Evolutionary conservation across 768 basidiomycete species (phyloP).

Genomic region (Strobilomyces confusus): DNA sequence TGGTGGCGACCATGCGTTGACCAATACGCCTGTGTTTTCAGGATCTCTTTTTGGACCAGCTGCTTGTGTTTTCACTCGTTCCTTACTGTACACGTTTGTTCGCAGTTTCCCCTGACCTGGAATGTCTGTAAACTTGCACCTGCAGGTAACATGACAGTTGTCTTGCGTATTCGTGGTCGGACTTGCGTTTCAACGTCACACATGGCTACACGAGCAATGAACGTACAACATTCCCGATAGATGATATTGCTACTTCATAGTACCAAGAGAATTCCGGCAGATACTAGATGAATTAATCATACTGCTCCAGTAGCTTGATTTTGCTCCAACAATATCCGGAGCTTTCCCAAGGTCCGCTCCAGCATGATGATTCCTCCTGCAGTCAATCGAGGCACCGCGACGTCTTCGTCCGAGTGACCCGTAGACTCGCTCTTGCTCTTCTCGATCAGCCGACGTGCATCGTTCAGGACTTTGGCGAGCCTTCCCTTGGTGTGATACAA

Average conservation of each 20-base stretch:
- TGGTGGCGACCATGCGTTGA: background rate
- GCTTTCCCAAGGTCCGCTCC: constrained; percentile 66
- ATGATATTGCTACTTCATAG: constrained; percentile 24
- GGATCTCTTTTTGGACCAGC: constrained; percentile 13
- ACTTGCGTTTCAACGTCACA: constrained; percentile 4
- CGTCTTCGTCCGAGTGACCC: constrained; percentile 32
- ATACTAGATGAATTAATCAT: constrained; percentile 14
- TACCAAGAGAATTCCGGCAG: constrained; percentile 14
- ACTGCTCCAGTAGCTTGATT: constrained; percentile 11
- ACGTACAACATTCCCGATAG: constrained; percentile 28
- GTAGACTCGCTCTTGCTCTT: constrained; percentile 50
- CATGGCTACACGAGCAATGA: constrained; percentile 21
- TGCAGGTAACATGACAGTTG: constrained; percentile 6
- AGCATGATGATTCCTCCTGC: constrained; percentile 77
- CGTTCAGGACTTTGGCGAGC: constrained; percentile 63
- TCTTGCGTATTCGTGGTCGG: constrained; percentile 1
- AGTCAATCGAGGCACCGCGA: constrained; percentile 71
- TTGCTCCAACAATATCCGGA: constrained; percentile 44
- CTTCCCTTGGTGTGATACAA: constrained; percentile 64
- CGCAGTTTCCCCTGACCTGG: background rate
- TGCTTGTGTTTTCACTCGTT: constrained; percentile 19
- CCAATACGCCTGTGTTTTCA: constrained; percentile 8
- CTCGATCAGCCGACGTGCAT: constrained; percentile 60
- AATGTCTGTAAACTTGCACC: background rate
- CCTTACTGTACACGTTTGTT: constrained; percentile 17